Evolutionary conservation across 371 early-diverging fungal genomes (phyloP).

Genomic region (Mucor indicus): DNA sequence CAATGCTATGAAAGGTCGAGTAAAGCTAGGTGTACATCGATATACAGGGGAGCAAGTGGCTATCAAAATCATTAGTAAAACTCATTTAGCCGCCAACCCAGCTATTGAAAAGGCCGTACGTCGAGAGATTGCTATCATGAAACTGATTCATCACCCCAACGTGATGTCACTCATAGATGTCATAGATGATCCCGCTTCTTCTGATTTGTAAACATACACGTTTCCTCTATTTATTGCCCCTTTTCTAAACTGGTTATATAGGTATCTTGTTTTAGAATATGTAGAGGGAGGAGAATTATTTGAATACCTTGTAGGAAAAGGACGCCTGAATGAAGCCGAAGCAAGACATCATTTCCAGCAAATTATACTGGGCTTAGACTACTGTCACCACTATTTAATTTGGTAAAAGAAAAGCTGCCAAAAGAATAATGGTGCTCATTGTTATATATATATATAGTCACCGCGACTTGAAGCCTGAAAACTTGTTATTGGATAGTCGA

Average conservation of each 20-base stretch:
- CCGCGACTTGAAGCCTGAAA: constrained; percentile 96
- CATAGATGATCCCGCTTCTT: constrained; percentile 60
- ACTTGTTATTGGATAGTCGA: constrained; percentile 84
- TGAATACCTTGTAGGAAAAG: constrained; percentile 49
- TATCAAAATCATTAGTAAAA: constrained; percentile 50
- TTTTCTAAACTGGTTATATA: constrained; percentile 3
- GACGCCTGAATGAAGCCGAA: constrained; percentile 66
- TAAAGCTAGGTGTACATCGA: constrained; percentile 42
- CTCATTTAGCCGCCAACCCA: constrained; percentile 50
- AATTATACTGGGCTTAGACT: constrained; percentile 92
- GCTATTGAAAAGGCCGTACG: constrained; percentile 65
- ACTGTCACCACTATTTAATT: constrained; percentile 76
- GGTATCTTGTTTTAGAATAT: constrained; percentile 46
- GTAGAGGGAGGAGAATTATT: constrained; percentile 52
- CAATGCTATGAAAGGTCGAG: constrained; percentile 28
- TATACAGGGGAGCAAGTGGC: constrained; percentile 48
- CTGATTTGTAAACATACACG: constrained; percentile 61
- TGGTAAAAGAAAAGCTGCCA: constrained; percentile 22
- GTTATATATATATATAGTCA: constrained; percentile 67
- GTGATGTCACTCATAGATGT: constrained; percentile 70
- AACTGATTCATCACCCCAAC: constrained; percentile 67
- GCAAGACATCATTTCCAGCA: constrained; percentile 94
- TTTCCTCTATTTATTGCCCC: neutral
- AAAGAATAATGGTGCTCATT: neutral
- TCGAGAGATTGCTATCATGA: constrained; percentile 75